Conservation (phyloP, 352 stramenopile genomes). For the Globisporangium cystogenes region DNA sequence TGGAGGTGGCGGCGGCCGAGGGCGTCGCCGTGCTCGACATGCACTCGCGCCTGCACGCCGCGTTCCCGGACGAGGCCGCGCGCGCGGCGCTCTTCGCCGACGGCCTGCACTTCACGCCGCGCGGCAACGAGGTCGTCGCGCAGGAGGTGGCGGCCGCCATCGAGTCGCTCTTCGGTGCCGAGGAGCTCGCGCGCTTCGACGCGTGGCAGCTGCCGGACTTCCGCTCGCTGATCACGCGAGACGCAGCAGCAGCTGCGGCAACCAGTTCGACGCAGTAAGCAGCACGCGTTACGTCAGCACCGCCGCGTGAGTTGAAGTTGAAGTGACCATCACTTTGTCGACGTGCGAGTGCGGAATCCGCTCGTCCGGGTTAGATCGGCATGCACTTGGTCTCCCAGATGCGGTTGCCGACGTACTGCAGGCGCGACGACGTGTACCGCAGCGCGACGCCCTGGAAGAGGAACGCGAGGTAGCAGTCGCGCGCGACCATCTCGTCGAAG, state of each 20-base stretch:
- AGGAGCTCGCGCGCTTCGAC: conserved; percentile 24
- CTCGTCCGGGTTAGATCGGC: conserved; percentile 38
- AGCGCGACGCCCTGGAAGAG: conserved; percentile 72
- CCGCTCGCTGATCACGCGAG: conserved; percentile 7
- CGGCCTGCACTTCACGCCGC: conserved; percentile 46
- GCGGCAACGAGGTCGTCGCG: conserved; percentile 42
- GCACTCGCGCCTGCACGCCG: conserved; percentile 38
- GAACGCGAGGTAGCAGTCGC: conserved; percentile 63
- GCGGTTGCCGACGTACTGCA: conserved; percentile 79
- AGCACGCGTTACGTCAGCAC: too few species aligned
- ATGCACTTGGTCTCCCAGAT: conserved; percentile 86
- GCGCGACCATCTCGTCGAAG: conserved; percentile 58
- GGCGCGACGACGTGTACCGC: conserved; percentile 65
- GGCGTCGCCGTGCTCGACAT: conserved; percentile 34
- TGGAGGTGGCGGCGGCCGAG: conserved; percentile 25
- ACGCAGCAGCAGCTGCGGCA: background rate
- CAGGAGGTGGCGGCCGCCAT: conserved; percentile 32
- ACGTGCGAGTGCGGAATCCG: too few species aligned
- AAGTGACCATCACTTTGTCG: too few species aligned
- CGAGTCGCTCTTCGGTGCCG: conserved; percentile 5
- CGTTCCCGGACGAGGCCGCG: conserved; percentile 15
- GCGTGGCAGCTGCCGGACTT: conserved; percentile 31
- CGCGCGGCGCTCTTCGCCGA: conserved; percentile 35
- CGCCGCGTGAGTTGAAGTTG: too few species aligned
- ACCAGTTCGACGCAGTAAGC: background rate